Conservation (phyloP, 1,284 basidiomycete species). For the Cutaneotrichosporon cavernicola region DNA sequence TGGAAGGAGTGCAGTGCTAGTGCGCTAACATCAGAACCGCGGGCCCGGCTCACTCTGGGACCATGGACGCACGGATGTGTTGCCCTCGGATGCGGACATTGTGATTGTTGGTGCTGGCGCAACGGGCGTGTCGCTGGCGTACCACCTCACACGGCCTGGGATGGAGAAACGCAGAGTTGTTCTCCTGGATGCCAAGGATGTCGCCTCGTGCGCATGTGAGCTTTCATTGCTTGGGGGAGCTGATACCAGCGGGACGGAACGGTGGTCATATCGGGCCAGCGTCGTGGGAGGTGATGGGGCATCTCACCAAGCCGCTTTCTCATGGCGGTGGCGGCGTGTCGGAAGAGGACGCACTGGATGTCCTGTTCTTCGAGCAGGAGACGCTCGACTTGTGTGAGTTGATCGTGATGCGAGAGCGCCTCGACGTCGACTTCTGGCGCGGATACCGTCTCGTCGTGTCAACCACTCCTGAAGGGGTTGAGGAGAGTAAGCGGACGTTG, state of each 20-base stretch:
- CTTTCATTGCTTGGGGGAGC: neutral
- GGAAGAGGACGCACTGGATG: slow-evolving; percentile 48
- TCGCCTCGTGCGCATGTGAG: slow-evolving; percentile 44
- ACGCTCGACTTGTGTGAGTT: slow-evolving; percentile 68
- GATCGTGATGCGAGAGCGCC: slow-evolving; percentile 55
- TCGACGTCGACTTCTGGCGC: slow-evolving; percentile 37
- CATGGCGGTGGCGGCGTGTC: slow-evolving; percentile 27
- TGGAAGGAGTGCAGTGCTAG: too few species aligned
- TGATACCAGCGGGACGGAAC: slow-evolving; percentile 37
- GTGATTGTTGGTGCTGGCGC: slow-evolving; percentile 35
- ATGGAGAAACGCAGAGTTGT: slow-evolving; percentile 32
- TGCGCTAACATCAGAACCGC: slow-evolving; percentile 23
- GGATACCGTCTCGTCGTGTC: slow-evolving; percentile 28
- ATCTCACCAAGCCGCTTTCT: slow-evolving; percentile 29
- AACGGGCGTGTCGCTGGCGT: slow-evolving; percentile 16
- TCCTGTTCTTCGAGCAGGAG: slow-evolving; percentile 63
- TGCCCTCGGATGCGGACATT: slow-evolving; percentile 31
- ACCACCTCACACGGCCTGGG: slow-evolving; percentile 33
- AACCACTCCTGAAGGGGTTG: neutral
- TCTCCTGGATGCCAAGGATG: slow-evolving; percentile 44
- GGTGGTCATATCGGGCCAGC: slow-evolving; percentile 44
- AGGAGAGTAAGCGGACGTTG: neutral
- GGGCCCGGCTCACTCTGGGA: slow-evolving; percentile 31
- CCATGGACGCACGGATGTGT: slow-evolving; percentile 24
- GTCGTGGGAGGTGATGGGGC: slow-evolving; percentile 27